Percentiles rank a stretch among this genome's conserved stretches.
Evolutionary conservation across 2,329 filamentous ascomycete genomes (phyloP).

Genomic region (Xylaria hypoxylon): DNA sequence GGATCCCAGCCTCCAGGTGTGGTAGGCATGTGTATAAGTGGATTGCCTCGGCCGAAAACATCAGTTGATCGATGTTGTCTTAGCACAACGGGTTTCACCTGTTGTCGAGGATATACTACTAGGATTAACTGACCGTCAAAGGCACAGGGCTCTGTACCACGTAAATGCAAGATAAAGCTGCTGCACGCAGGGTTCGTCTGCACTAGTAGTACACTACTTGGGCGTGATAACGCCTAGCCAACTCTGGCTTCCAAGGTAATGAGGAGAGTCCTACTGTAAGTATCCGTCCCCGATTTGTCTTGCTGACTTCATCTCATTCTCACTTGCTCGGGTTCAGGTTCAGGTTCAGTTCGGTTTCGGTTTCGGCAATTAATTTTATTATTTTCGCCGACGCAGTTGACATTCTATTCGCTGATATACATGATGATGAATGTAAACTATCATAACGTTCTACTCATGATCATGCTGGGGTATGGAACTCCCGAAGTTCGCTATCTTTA

Average conservation of each 20-base stretch:
- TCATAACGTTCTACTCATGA: slow-evolving; percentile 25
- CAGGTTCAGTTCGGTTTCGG: background rate
- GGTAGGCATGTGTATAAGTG: background rate
- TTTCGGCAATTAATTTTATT: slow-evolving; percentile 21
- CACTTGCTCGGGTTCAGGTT: slow-evolving; percentile 5
- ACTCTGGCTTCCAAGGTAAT: slow-evolving; percentile 13
- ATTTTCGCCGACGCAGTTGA: slow-evolving; percentile 11
- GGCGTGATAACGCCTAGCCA: slow-evolving; percentile 24
- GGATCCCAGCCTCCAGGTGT: background rate
- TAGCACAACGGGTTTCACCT: background rate
- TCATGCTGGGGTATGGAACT: slow-evolving; percentile 23
- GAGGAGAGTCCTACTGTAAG: slow-evolving; percentile 6
- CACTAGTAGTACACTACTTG: slow-evolving; percentile 20
- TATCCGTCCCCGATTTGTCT: slow-evolving; percentile 10
- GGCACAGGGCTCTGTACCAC: slow-evolving; percentile 29
- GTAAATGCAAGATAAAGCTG: slow-evolving; percentile 35
- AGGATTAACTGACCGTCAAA: slow-evolving; percentile 5
- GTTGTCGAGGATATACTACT: slow-evolving; percentile 20
- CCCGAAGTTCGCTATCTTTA: slow-evolving; percentile 25
- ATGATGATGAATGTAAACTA: slow-evolving; percentile 32
- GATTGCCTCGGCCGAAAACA: background rate
- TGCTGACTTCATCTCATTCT: slow-evolving; percentile 32
- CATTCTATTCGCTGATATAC: slow-evolving; percentile 28
- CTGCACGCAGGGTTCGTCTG: slow-evolving; percentile 26
- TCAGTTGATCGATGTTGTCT: slow-evolving; percentile 1